phyloP scores from a whole-genome alignment of 2,329 filamentous ascomycete species.

The Trichoderma asperellum region DNA sequence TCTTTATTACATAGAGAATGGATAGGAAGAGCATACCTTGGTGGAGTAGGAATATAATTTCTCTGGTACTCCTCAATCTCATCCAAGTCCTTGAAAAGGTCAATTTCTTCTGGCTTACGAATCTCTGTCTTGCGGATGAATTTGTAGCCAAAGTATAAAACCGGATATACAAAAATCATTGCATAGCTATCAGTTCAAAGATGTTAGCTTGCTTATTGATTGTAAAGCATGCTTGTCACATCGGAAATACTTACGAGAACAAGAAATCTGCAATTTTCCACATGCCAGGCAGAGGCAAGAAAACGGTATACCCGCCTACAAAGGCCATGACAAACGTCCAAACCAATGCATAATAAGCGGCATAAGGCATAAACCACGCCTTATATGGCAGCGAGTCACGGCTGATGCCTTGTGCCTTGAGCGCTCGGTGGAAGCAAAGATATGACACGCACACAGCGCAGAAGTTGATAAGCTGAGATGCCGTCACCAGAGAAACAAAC shows the following conservation, averaged over 20 bases:
- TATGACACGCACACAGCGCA: slow-evolving; percentile 71
- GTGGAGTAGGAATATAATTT: slow-evolving; percentile 58
- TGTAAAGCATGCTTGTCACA: neutral
- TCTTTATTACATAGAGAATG: neutral
- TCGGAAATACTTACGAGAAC: slow-evolving; percentile 59
- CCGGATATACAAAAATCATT: slow-evolving; percentile 72
- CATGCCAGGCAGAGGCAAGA: slow-evolving; percentile 60
- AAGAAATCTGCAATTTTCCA: slow-evolving; percentile 74
- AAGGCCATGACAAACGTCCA: slow-evolving; percentile 73
- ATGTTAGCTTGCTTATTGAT: neutral
- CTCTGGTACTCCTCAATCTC: slow-evolving; percentile 70
- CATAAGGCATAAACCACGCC: slow-evolving; percentile 70
- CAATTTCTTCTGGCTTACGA: slow-evolving; percentile 60
- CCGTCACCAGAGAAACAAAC: slow-evolving; percentile 71
- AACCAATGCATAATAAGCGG: slow-evolving; percentile 67
- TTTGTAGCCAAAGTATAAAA: slow-evolving; percentile 74
- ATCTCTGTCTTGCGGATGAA: slow-evolving; percentile 65
- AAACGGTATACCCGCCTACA: slow-evolving; percentile 76
- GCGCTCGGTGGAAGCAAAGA: slow-evolving; percentile 71
- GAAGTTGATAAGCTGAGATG: slow-evolving; percentile 76
- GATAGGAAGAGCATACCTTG: slow-evolving; percentile 51
- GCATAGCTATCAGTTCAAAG: slow-evolving; percentile 55
- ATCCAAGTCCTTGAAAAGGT: slow-evolving; percentile 64
- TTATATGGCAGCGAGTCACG: slow-evolving; percentile 71
- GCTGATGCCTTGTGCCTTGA: slow-evolving; percentile 69